phyloP scores from a whole-genome alignment of 768 basidiomycete genomes.

The Inosperma sp. region DNA sequence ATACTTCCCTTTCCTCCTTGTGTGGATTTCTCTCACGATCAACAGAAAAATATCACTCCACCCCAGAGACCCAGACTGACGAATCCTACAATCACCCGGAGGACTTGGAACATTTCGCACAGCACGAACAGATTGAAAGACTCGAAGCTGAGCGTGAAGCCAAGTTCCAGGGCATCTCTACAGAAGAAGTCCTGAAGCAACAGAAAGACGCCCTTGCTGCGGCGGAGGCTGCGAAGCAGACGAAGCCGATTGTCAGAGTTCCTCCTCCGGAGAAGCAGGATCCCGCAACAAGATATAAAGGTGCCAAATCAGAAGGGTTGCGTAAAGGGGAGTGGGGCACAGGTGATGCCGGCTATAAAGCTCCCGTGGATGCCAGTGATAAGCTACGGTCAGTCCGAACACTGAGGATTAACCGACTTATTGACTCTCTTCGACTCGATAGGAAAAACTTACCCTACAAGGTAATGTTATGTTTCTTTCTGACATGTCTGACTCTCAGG shows the following conservation, averaged over 20 bases:
- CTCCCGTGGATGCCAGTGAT: conserved; percentile 69
- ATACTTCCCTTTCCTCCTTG: conserved; percentile 13
- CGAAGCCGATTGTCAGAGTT: conserved; percentile 50
- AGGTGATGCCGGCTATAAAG: conserved; percentile 64
- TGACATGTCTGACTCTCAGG: conserved; percentile 25
- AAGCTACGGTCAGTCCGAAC: conserved; percentile 55
- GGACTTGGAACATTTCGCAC: conserved; percentile 86
- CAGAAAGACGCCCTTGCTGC: conserved; percentile 41
- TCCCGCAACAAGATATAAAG: conserved; percentile 56
- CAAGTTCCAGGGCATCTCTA: conserved; percentile 73
- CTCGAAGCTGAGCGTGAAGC: conserved; percentile 84
- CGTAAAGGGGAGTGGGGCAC: conserved; percentile 66
- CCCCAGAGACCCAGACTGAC: conserved; percentile 96
- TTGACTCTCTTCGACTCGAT: conserved; percentile 6
- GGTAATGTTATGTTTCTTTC: conserved; percentile 40
- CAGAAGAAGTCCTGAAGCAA: conserved; percentile 60
- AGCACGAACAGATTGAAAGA: conserved; percentile 81
- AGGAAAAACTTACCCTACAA: conserved; percentile 87
- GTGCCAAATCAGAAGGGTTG: conserved; percentile 48
- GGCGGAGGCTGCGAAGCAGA: conserved; percentile 14
- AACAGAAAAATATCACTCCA: conserved; percentile 86
- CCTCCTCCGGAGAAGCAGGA: conserved; percentile 68
- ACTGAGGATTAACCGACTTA: not conserved
- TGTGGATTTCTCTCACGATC: not conserved
- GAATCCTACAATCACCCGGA: conserved; percentile 93